Percentiles rank a stretch among this genome's conserved stretches.
These are phyloP conservation scores for Ceratobasidium theobromae DNA, from an alignment of 1,284 basidiomycete species.

Conservation along the genomic window DNA sequence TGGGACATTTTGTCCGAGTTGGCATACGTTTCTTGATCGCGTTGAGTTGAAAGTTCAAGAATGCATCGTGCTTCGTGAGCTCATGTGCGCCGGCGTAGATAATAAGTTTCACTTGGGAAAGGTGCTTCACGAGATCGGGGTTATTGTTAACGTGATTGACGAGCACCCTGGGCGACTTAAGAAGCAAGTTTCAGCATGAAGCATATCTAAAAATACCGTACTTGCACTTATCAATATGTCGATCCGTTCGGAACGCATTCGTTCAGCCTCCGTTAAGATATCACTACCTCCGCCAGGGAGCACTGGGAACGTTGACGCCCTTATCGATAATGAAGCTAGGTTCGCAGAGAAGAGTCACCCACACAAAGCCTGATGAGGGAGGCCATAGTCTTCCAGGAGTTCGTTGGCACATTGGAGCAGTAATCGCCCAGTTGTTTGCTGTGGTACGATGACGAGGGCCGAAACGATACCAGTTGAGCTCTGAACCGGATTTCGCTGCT, in stretches of 20 bases:
- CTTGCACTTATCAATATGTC: constrained; percentile 17
- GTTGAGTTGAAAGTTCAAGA: constrained; percentile 14
- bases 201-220: neutral
- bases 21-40: constrained; percentile 15
- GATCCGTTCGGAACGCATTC: constrained; percentile 14
- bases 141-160: constrained; percentile 26
- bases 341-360: neutral
- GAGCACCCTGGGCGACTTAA: constrained; percentile 19
- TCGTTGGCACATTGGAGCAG: constrained; percentile 7
- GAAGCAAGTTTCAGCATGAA: neutral
- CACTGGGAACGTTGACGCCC: neutral
- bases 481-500: neutral
- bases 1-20: constrained; percentile 13
- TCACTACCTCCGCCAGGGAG: constrained; percentile 23
- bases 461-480: neutral
- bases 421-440: constrained; percentile 17
- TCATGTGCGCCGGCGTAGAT: constrained; percentile 17
- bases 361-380: constrained; percentile 7
- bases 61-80: constrained; percentile 1
- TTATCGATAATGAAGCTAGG: neutral
- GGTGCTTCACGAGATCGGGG: neutral
- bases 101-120: neutral
- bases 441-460: constrained; percentile 16
- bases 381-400: neutral
- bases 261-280: neutral